phyloP scores from a whole-genome alignment of 345 rosid species.

The Orychophragmus violaceus region DNA sequence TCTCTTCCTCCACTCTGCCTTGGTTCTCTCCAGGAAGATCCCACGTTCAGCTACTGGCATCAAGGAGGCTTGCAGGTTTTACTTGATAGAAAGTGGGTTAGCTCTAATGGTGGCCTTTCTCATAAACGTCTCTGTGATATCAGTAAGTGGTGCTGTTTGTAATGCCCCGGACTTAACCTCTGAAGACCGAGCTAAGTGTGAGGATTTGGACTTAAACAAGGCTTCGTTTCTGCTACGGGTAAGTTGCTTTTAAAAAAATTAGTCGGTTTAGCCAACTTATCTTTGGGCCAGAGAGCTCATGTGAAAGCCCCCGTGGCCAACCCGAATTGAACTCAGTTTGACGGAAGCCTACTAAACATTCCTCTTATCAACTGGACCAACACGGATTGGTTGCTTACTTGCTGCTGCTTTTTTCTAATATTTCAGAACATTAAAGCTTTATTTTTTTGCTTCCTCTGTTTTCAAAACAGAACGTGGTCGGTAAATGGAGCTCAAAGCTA shows the following conservation, averaged over 20 bases:
- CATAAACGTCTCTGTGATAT: conserved; percentile 79
- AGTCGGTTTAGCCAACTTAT: no score
- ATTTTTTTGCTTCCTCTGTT: conserved; percentile 15
- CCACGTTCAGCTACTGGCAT: conserved; percentile 78
- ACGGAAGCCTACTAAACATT: no score
- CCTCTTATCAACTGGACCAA: no score
- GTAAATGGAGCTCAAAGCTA: conserved; percentile 93
- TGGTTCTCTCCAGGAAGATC: conserved; percentile 88
- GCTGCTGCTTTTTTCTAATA: background rate
- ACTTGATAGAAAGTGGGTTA: conserved; percentile 79
- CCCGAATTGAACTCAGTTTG: no score
- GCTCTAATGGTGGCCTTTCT: conserved; percentile 83
- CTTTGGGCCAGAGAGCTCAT: no score
- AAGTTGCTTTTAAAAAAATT: no score
- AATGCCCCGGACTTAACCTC: conserved; percentile 50
- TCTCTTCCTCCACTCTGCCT: conserved; percentile 90
- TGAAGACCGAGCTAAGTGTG: conserved; percentile 55
- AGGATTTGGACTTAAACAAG: conserved; percentile 78
- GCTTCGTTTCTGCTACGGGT: conserved; percentile 86
- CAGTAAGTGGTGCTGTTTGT: conserved; percentile 89
- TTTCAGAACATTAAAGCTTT: background rate
- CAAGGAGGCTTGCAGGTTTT: conserved; percentile 90
- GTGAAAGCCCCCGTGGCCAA: no score
- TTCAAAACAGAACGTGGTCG: conserved; percentile 72
- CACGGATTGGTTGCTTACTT: background rate